These are phyloP conservation scores for Lactifluus pinguis DNA, from an alignment of 768 basidiomycete species.

Conservation along the genomic window DNA sequence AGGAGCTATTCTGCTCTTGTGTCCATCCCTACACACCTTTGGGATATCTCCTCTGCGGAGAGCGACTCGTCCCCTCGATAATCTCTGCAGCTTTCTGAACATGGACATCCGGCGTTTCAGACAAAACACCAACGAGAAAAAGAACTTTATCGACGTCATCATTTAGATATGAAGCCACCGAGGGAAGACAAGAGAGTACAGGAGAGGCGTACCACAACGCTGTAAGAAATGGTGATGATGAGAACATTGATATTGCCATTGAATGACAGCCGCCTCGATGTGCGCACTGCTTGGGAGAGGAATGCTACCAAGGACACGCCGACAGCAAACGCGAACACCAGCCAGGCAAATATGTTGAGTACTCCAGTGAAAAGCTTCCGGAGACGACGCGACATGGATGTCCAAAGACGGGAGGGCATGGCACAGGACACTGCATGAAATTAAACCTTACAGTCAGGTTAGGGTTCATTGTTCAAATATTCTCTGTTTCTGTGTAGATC, in stretches of 20 bases:
- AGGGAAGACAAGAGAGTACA: not conserved
- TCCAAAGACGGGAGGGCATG: not conserved
- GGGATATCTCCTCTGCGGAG: slow-evolving; percentile 51
- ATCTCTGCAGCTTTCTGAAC: slow-evolving; percentile 51
- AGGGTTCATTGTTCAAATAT: not conserved
- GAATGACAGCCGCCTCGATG: slow-evolving; percentile 46
- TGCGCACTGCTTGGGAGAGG: slow-evolving; percentile 65
- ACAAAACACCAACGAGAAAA: slow-evolving; percentile 52
- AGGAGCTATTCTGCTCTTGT: not conserved
- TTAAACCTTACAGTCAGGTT: slow-evolving; percentile 4
- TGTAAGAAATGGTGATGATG: slow-evolving; percentile 62
- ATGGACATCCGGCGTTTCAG: slow-evolving; percentile 62
- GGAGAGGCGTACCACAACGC: slow-evolving; percentile 45
- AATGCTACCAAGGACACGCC: slow-evolving; percentile 57
- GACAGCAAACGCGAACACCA: slow-evolving; percentile 32
- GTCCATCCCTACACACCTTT: slow-evolving; percentile 32
- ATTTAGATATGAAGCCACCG: not conserved
- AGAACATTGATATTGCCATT: slow-evolving; percentile 57
- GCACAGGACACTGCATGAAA: not conserved
- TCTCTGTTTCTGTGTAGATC: not conserved
- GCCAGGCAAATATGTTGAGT: slow-evolving; percentile 29
- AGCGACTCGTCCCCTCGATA: slow-evolving; percentile 51
- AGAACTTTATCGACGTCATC: slow-evolving; percentile 29
- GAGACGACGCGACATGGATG: slow-evolving; percentile 6
- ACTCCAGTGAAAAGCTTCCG: slow-evolving; percentile 9